Evolutionary conservation across 306 rosid genomes (phyloP).

Genomic region (Ammopiptanthus mongolicus): DNA sequence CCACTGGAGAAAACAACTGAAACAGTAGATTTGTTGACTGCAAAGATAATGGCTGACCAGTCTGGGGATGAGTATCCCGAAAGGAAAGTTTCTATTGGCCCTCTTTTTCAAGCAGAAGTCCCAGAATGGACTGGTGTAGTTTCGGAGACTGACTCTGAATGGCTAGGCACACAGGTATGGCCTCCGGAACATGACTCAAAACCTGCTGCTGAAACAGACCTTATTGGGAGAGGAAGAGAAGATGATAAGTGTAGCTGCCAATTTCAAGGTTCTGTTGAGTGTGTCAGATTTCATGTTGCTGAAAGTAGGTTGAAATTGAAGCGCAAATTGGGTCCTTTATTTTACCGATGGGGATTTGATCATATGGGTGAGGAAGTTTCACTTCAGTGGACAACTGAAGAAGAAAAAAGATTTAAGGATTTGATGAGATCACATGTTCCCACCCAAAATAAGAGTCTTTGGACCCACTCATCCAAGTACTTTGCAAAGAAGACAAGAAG

Average conservation of each 20-base stretch:
- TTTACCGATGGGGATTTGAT: constrained; percentile 68
- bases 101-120: constrained; percentile 59
- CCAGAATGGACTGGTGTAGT: constrained; percentile 68
- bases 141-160: constrained; percentile 64
- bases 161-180: constrained; percentile 71
- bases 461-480: constrained; percentile 37
- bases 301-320: constrained; percentile 72
- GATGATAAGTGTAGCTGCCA: constrained; percentile 51
- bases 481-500: constrained; percentile 53
- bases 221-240: constrained; percentile 47
- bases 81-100: constrained; percentile 49
- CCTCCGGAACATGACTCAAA: constrained; percentile 30
- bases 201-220: neutral
- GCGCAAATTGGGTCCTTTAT: constrained; percentile 60
- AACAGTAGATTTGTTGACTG: constrained; percentile 8
- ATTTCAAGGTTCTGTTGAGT: constrained; percentile 59
- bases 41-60: neutral
- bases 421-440: constrained; percentile 34
- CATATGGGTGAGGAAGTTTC: constrained; percentile 85
- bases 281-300: constrained; percentile 78
- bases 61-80: constrained; percentile 16
- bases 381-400: constrained; percentile 70
- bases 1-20: constrained; percentile 22
- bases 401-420: constrained; percentile 65
- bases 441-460: constrained; percentile 24